Evolutionary conservation across 2,329 filamentous ascomycete species (phyloP).

Genomic region (Talaromyces piceae): DNA sequence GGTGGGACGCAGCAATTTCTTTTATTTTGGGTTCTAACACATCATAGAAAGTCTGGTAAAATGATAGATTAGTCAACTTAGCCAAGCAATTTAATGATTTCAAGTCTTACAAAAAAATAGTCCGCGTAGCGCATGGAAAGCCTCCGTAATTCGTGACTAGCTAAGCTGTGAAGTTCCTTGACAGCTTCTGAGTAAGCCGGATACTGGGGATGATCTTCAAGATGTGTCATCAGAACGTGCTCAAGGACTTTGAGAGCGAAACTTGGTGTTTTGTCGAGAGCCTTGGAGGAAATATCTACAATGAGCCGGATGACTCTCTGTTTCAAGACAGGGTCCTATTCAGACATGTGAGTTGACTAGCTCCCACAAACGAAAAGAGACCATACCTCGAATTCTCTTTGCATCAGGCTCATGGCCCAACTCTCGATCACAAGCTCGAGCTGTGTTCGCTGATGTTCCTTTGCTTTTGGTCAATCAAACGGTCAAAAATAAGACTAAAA

Average conservation of each 20-base stretch:
- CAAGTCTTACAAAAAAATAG: conserved; percentile 60
- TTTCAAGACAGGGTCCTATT: conserved; percentile 68
- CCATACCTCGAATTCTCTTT: conserved; percentile 33
- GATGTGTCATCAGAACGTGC: conserved; percentile 78
- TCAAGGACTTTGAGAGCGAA: conserved; percentile 88
- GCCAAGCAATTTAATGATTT: neutral
- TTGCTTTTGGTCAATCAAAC: neutral
- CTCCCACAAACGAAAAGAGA: neutral
- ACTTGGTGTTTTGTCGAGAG: conserved; percentile 64
- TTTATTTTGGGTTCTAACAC: conserved; percentile 76
- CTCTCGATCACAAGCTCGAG: conserved; percentile 34
- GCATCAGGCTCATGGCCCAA: conserved; percentile 36
- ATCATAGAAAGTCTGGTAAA: conserved; percentile 67
- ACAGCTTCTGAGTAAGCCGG: conserved; percentile 77
- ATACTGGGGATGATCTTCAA: conserved; percentile 63
- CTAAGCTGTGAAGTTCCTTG: conserved; percentile 77
- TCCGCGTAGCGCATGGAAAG: conserved; percentile 87
- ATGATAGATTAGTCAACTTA: conserved; percentile 18
- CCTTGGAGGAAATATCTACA: conserved; percentile 76
- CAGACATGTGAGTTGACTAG: conserved; percentile 11
- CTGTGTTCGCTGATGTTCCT: conserved; percentile 31
- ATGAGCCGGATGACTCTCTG: conserved; percentile 75
- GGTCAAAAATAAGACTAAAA: neutral
- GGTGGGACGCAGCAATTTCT: conserved; percentile 65
- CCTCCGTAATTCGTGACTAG: conserved; percentile 79